phyloP scores from a whole-genome alignment of 2,329 filamentous ascomycete species.

The Allantophomopsis lycopodina region DNA sequence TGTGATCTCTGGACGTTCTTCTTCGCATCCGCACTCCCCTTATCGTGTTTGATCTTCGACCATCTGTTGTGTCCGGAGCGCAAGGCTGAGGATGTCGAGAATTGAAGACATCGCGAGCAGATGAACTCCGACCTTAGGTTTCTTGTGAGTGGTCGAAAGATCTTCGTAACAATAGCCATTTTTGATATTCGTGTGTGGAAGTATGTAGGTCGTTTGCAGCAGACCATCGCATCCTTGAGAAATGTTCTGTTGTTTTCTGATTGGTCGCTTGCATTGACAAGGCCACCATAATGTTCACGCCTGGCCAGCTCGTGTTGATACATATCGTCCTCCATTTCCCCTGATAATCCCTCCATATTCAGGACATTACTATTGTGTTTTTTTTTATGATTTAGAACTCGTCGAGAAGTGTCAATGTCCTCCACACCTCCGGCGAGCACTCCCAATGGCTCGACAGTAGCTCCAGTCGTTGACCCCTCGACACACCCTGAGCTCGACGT shows the following conservation, averaged over 20 bases:
- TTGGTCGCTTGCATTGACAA: no score
- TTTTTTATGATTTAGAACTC: no score
- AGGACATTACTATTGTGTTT: no score
- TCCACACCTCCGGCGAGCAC: conserved; percentile 13
- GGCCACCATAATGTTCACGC: no score
- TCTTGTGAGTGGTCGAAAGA: conserved; percentile 6
- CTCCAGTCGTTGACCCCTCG: conserved; percentile 22
- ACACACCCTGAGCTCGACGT: conserved; percentile 72
- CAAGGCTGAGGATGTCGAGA: conserved; percentile 28
- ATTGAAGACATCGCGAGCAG: conserved; percentile 13
- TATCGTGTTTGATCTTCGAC: conserved; percentile 94
- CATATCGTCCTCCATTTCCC: no score
- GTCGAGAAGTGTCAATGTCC: conserved; percentile 14
- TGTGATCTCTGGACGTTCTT: conserved; percentile 59
- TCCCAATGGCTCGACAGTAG: conserved; percentile 18
- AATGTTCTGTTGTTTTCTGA: no score
- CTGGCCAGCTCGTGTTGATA: no score
- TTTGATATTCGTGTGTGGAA: not conserved
- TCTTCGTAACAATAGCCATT: conserved; percentile 16
- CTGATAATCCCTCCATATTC: no score
- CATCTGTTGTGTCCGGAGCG: conserved; percentile 77
- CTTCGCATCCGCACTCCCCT: conserved; percentile 70
- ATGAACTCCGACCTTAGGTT: conserved; percentile 4
- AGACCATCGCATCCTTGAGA: no score
- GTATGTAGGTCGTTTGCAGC: no score